These are phyloP conservation scores for Pisolithus marmoratus DNA, from an alignment of 768 basidiomycete species.

Conservation along the genomic window DNA sequence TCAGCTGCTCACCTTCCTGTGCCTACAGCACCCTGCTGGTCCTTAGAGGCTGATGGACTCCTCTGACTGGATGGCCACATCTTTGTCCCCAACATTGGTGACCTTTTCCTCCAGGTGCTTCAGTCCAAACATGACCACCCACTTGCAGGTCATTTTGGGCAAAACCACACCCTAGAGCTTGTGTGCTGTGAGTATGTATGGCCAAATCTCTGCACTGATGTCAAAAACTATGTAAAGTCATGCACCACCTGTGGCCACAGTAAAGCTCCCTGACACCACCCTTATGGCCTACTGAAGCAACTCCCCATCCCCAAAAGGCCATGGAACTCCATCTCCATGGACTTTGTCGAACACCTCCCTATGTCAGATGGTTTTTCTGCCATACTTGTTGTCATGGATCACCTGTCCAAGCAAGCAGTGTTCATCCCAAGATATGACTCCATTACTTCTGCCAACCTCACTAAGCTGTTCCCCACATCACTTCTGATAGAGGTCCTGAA, in stretches of 20 bases:
- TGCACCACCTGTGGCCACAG: slow-evolving; percentile 29
- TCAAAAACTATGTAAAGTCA: slow-evolving; percentile 16
- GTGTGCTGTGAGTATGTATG: background rate
- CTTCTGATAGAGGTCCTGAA: slow-evolving; percentile 19
- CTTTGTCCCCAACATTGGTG: no score
- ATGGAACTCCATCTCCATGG: slow-evolving; percentile 25
- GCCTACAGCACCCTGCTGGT: no score
- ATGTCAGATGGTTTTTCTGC: slow-evolving; percentile 24
- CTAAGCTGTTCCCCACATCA: slow-evolving; percentile 14
- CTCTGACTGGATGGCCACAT: no score
- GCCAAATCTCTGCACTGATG: background rate
- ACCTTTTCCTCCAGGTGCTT: no score
- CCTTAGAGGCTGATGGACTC: no score
- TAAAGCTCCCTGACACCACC: slow-evolving; percentile 30
- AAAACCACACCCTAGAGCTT: no score
- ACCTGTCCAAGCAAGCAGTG: background rate
- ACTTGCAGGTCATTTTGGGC: no score
- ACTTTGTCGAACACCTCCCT: slow-evolving; percentile 32
- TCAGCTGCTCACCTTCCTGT: no score
- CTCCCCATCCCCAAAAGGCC: slow-evolving; percentile 19
- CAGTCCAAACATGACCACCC: no score
- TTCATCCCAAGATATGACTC: no score
- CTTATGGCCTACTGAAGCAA: slow-evolving; percentile 29
- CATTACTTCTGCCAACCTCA: no score
- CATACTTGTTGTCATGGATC: slow-evolving; percentile 8